Evolutionary conservation across 129 eudicot species (phyloP), one percentile per base, ranked within the genome.

Genomic region (Erigeron canadensis): DNA sequence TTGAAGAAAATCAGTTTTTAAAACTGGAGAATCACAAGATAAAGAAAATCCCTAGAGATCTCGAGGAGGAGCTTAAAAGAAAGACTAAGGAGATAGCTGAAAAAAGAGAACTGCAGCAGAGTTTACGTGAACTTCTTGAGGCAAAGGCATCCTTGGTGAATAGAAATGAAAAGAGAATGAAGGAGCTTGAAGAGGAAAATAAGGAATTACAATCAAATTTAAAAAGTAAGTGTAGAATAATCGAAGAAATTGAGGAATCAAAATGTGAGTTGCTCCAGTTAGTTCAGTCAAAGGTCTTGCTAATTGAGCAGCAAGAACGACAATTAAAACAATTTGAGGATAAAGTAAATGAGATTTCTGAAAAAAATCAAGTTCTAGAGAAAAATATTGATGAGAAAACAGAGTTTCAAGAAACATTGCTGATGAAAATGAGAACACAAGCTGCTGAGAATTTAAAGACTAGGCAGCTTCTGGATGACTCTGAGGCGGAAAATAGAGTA

Each of bases 121-220:
- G 72, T 51, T 71, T 86, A 76, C 85, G 80, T 47, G 74, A 68
- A 38, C 78, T 79, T 71, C 72, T 86, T 13, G 82, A 81, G 54
- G 67, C 85, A 22, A 86, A 81, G 59, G 83, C 86, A n/a, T 42
- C 67, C 11, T 28, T 68, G 50, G 39, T 81, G 65, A 48, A 57
- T 77, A 65, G 77, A 13, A 75, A 74, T 56, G 87, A 80, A 70
- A 80, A 65, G 73, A 69, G 63, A 74, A 34, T 67, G 53, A 75
- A 74, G 71, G 91, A 76, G 57, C 90, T 84, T 77, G 85, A 84
- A 74, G 88, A 76, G 53, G 85, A 72, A 74, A 76, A 69, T 67
- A 83, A 83, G 21, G 77, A 71, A 43, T 65, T 85, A 73, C 67
- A 53, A 57, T 23, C 13, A 42, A 78, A 71, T 64, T 65, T 86